Percentiles rank a stretch among this genome's conserved stretches.
Evolutionary conservation across 805 yeast species (phyloP).

Genomic region (Lachancea quebecensis): DNA sequence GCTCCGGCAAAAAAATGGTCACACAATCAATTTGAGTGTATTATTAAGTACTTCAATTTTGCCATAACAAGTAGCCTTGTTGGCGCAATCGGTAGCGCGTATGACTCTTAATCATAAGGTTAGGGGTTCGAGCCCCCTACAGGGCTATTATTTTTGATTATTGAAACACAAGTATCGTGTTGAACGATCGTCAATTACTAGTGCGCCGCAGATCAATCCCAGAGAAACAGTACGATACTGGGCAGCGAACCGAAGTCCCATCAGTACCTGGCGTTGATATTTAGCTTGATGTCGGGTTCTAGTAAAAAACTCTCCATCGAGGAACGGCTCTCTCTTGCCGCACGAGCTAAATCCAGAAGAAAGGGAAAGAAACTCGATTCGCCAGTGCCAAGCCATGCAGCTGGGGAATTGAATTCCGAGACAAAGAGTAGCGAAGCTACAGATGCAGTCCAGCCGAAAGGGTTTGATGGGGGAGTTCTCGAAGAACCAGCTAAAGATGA

Average conservation of each 20-base stretch:
- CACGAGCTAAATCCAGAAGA: conserved; percentile 38
- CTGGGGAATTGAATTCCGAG: neutral
- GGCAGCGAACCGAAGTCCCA: no score
- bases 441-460: neutral
- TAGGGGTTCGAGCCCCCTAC: conserved; percentile 21
- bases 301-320: conserved; percentile 69
- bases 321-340: conserved; percentile 80
- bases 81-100: conserved; percentile 17
- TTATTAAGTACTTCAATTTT: no score
- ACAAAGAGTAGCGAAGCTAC: neutral
- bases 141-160: conserved; percentile 13
- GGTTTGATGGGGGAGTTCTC: neutral
- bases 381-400: neutral
- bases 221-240: no score
- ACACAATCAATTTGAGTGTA: no score
- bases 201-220: no score
- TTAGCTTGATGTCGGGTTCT: conserved; percentile 15
- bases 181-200: no score
- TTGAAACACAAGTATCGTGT: neutral
- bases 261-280: no score
- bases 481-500: no score
- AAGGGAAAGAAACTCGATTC: conserved; percentile 23
- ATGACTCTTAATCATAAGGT: conserved; percentile 18
- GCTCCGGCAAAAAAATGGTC: no score
- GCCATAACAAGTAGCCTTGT: no score